Evolutionary conservation across 306 rosid species (phyloP).

Genomic region (Dryas alaskensis): DNA sequence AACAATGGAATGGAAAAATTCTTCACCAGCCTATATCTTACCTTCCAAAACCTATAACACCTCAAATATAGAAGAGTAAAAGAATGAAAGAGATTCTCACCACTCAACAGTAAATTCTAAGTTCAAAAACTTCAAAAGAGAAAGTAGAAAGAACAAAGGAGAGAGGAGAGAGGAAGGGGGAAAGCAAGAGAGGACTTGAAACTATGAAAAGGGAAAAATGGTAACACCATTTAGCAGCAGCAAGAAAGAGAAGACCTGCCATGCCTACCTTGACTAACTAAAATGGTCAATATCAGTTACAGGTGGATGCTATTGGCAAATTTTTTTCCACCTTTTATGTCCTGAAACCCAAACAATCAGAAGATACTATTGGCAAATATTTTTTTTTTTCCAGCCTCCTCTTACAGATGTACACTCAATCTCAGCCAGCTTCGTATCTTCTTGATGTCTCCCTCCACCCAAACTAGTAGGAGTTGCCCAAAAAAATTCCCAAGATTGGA

Average conservation of each 20-base stretch:
- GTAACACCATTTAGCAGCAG: constrained; percentile 53
- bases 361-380: constrained; percentile 47
- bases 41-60: constrained; percentile 67
- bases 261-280: constrained; percentile 64
- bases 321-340: constrained; percentile 56
- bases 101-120: constrained; percentile 58
- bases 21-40: constrained; percentile 73
- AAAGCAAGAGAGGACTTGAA: constrained; percentile 38
- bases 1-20: constrained; percentile 39
- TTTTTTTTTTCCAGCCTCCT: constrained; percentile 44
- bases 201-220: constrained; percentile 42
- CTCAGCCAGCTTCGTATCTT: constrained; percentile 43
- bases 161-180: background rate
- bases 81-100: constrained; percentile 70
- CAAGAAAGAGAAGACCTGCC: constrained; percentile 51
- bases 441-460: constrained; percentile 47
- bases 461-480: constrained; percentile 51
- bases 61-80: constrained; percentile 43
- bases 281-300: constrained; percentile 75
- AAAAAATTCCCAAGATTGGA: constrained; percentile 42
- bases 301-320: constrained; percentile 36
- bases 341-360: constrained; percentile 71
- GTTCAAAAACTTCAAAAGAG: constrained; percentile 39
- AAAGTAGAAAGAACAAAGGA: background rate
- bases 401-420: constrained; percentile 44